These are phyloP conservation scores for Xeromyces bisporus DNA, from an alignment of 495 filamentous ascomycete genomes.

Conservation along the genomic window DNA sequence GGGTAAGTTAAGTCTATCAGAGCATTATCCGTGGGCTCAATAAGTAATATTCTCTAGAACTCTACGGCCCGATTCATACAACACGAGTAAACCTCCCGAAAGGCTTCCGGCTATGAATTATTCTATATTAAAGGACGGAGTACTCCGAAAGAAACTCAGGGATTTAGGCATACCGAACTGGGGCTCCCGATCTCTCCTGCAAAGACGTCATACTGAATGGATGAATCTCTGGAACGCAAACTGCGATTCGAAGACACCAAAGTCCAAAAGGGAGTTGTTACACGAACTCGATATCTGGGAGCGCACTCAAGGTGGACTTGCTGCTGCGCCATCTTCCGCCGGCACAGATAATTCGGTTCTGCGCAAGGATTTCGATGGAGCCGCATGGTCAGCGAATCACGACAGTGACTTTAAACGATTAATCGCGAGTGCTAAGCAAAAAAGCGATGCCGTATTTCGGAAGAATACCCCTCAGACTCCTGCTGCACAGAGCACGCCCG, in stretches of 20 bases:
- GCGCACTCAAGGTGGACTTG: constrained; percentile 40
- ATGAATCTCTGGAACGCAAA: constrained; percentile 93
- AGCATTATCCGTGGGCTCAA: constrained; percentile 3
- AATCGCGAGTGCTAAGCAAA: constrained; percentile 50
- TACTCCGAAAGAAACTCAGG: constrained; percentile 59
- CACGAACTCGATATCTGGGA: constrained; percentile 77
- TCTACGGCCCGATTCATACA: not conserved
- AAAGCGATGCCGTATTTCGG: constrained; percentile 15
- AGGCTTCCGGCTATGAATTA: constrained; percentile 68
- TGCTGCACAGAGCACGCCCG: constrained; percentile 1
- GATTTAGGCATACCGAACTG: constrained; percentile 65
- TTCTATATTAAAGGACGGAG: constrained; percentile 56
- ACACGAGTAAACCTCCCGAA: constrained; percentile 23
- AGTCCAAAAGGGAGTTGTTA: constrained; percentile 51
- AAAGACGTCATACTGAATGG: constrained; percentile 81
- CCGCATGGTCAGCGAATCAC: constrained; percentile 58
- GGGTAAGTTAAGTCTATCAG: constrained; percentile 12
- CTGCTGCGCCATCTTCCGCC: constrained; percentile 7
- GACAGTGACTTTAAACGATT: constrained; percentile 54
- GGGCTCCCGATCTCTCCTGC: constrained; percentile 49
- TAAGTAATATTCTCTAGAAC: constrained; percentile 1
- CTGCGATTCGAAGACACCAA: constrained; percentile 62
- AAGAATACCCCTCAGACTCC: constrained; percentile 15
- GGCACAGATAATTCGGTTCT: constrained; percentile 32
- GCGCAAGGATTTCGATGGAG: constrained; percentile 69